Percentiles rank a stretch among this genome's conserved stretches.
These are phyloP conservation scores for Colletotrichum sojae DNA, from an alignment of 2,329 filamentous ascomycete species.

Conservation along the genomic window DNA sequence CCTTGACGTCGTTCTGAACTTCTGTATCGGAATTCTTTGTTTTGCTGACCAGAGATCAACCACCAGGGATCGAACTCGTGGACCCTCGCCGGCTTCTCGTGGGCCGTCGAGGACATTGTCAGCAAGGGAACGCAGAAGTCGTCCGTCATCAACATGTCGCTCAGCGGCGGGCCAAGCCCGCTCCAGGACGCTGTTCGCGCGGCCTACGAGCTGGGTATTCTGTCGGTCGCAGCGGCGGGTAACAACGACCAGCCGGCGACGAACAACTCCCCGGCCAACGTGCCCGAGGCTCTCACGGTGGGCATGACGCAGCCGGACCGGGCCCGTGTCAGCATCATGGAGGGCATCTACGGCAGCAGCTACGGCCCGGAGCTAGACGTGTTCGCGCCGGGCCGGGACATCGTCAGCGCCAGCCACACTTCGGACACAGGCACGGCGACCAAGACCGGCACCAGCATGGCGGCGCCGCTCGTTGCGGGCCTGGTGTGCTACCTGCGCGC, in stretches of 20 bases:
- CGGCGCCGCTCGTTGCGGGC: conserved; percentile 72
- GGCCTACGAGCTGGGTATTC: conserved; percentile 62
- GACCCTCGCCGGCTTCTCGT: conserved; percentile 45
- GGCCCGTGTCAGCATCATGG: conserved; percentile 54
- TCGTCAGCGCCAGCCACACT: conserved; percentile 63
- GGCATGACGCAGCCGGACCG: conserved; percentile 44
- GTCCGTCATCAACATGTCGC: conserved; percentile 58
- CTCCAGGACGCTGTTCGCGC: conserved; percentile 63
- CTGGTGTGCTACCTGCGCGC: conserved; percentile 65
- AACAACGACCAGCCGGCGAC: conserved; percentile 57
- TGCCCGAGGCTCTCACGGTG: conserved; percentile 46
- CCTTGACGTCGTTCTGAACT: conserved; percentile 25
- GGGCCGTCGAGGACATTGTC: conserved; percentile 46
- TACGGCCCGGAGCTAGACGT: conserved; percentile 45
- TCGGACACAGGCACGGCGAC: conserved; percentile 55
- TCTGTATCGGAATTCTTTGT: background rate
- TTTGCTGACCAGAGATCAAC: background rate
- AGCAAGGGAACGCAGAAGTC: conserved; percentile 41
- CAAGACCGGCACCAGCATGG: conserved; percentile 75
- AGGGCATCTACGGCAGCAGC: conserved; percentile 58
- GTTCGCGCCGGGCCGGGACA: conserved; percentile 41
- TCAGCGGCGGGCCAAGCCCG: conserved; percentile 62
- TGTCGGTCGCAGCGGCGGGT: conserved; percentile 69
- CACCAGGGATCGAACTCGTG: conserved; percentile 28
- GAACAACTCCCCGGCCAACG: conserved; percentile 62